A percentile compares a stretch with the other conserved stretches of the same genome.
These are phyloP conservation scores for Colletotrichum sojae DNA, from an alignment of 2,329 filamentous ascomycete species.

Conservation along the genomic window DNA sequence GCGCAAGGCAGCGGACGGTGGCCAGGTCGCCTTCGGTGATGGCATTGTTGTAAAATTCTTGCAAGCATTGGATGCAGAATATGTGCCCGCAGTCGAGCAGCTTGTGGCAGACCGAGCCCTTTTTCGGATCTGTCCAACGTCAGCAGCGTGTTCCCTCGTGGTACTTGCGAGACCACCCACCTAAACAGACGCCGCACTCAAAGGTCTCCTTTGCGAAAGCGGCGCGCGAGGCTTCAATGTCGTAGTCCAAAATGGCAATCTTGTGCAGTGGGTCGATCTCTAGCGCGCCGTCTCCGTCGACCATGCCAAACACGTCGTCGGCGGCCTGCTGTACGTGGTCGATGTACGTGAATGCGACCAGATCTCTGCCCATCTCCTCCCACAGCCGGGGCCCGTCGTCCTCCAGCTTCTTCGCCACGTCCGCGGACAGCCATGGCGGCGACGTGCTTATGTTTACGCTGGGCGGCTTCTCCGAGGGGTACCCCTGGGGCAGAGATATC, in stretches of 20 bases:
- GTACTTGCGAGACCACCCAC: conserved; percentile 52
- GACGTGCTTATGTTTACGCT: conserved; percentile 64
- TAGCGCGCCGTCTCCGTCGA: conserved; percentile 62
- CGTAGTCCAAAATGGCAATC: conserved; percentile 82
- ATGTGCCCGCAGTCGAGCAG: conserved; percentile 90
- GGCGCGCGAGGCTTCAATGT: conserved; percentile 79
- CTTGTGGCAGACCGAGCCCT: conserved; percentile 84
- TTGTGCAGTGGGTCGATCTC: conserved; percentile 71
- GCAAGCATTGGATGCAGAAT: conserved; percentile 89
- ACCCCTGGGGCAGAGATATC: conserved; percentile 69
- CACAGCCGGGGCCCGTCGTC: conserved; percentile 67
- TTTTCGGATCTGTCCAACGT: conserved; percentile 80
- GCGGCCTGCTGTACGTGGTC: conserved; percentile 73
- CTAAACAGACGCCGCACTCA: conserved; percentile 87
- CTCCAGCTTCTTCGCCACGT: conserved; percentile 65
- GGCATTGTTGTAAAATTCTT: conserved; percentile 90
- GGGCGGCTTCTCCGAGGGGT: conserved; percentile 69
- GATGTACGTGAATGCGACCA: conserved; percentile 74
- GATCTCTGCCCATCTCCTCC: conserved; percentile 73
- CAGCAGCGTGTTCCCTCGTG: not conserved
- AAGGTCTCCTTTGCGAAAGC: conserved; percentile 89
- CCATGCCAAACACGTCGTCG: conserved; percentile 73
- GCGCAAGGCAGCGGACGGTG: conserved; percentile 83
- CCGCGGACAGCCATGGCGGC: conserved; percentile 70
- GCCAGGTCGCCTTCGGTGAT: conserved; percentile 88